Conservation (phyloP, 1,139 yeast genomes). For the Pichia kudriavzevii region DNA sequence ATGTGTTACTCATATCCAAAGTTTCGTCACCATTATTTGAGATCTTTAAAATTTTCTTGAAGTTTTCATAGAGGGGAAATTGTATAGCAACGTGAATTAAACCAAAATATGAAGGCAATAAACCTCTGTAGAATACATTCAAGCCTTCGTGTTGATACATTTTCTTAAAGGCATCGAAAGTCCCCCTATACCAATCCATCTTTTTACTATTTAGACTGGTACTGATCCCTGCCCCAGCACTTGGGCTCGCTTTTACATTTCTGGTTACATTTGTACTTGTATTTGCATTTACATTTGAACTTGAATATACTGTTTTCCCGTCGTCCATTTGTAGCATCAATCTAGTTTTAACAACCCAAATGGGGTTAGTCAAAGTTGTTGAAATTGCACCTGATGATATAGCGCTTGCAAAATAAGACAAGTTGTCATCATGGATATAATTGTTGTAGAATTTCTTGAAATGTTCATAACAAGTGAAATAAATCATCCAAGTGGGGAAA, state of each 20-base stretch:
- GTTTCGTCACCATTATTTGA: slow-evolving; percentile 19
- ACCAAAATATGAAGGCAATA: slow-evolving; percentile 86
- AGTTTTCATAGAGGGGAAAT: slow-evolving; percentile 87
- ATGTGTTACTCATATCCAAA: slow-evolving; percentile 11
- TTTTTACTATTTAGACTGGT: slow-evolving; percentile 7
- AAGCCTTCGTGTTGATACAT: slow-evolving; percentile 80
- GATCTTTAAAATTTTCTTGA: slow-evolving; percentile 46
- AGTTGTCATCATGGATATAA: slow-evolving; percentile 37
- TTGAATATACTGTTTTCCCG: slow-evolving; percentile 35
- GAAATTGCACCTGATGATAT: slow-evolving; percentile 85
- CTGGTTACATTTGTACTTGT: slow-evolving; percentile 3
- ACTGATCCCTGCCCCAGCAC: slow-evolving; percentile 5
- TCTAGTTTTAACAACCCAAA: slow-evolving; percentile 95
- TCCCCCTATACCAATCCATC: slow-evolving; percentile 53
- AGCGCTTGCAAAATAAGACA: slow-evolving; percentile 71
- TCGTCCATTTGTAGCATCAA: slow-evolving; percentile 77
- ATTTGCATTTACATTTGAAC: slow-evolving; percentile 15
- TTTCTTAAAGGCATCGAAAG: slow-evolving; percentile 72
- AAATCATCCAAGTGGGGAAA: slow-evolving; percentile 96
- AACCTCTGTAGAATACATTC: slow-evolving; percentile 79
- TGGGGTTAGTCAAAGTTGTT: slow-evolving; percentile 85
- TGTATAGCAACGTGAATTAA: slow-evolving; percentile 92
- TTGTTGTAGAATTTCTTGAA: slow-evolving; percentile 49
- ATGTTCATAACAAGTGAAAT: slow-evolving; percentile 81
- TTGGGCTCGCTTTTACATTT: no score